A percentile compares a stretch with the other conserved stretches of the same genome.
Conservation (phyloP, 2,329 filamentous ascomycete genomes). For the Rutstroemia sp. region DNA sequence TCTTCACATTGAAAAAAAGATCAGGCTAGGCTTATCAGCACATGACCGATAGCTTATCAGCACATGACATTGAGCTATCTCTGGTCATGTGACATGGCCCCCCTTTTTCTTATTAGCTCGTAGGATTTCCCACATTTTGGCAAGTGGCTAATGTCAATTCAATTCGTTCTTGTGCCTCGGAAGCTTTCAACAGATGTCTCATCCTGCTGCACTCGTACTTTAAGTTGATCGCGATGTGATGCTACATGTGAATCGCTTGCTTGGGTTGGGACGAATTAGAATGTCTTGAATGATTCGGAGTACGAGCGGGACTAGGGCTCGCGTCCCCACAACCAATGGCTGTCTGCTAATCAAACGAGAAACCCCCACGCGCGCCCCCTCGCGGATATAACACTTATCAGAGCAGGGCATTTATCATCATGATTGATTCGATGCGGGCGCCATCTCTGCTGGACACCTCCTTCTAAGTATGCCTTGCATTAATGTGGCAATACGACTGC, state of each 20-base stretch:
- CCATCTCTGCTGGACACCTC: no score
- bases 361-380: no score
- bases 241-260: neutral
- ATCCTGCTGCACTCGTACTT: neutral
- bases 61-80: neutral
- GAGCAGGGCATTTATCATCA: no score
- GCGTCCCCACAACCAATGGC: no score
- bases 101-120: neutral
- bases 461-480: no score
- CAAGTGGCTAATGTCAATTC: neutral
- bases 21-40: neutral
- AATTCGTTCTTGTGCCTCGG: neutral
- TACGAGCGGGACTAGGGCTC: no score
- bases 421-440: no score
- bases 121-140: neutral
- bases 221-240: neutral
- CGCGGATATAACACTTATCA: no score
- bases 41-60: neutral
- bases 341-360: no score
- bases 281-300: no score
- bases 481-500: no score
- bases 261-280: neutral
- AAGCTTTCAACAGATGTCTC: no score
- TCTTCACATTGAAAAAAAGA: neutral
- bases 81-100: neutral